A percentile compares a stretch with the other conserved stretches of the same genome.
Conservation (phyloP, 768 basidiomycete species). For the Xerocomus spinulosus region DNA sequence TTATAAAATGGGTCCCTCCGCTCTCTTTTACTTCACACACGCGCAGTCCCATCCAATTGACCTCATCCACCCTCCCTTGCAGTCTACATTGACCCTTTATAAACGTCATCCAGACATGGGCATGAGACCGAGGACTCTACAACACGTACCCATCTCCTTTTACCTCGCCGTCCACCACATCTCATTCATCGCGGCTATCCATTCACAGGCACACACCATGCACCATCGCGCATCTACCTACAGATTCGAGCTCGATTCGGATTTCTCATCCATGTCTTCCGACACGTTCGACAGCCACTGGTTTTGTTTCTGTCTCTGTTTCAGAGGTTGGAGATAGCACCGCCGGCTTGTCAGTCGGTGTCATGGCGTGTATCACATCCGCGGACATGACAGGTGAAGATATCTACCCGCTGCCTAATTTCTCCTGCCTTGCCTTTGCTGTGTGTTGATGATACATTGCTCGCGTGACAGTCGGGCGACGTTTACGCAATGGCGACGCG, state of each 20-base stretch:
- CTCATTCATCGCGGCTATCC: background rate
- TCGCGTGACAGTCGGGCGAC: no score
- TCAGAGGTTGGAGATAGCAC: conserved; percentile 23
- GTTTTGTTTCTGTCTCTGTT: conserved; percentile 16
- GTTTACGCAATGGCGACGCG: no score
- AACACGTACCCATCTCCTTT: conserved; percentile 8
- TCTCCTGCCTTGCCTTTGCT: background rate
- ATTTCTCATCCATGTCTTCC: conserved; percentile 22
- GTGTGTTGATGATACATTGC: background rate
- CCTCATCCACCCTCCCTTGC: background rate
- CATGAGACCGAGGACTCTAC: conserved; percentile 1
- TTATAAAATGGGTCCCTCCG: conserved; percentile 7
- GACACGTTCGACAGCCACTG: conserved; percentile 23
- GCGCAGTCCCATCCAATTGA: conserved; percentile 1
- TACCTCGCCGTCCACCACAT: background rate
- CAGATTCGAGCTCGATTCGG: conserved; percentile 22
- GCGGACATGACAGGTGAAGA: conserved; percentile 4
- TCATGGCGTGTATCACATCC: conserved; percentile 5
- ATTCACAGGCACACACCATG: conserved; percentile 2
- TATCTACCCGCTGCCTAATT: background rate
- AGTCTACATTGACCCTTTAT: background rate
- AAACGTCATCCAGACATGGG: conserved; percentile 9
- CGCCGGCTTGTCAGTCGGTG: conserved; percentile 1
- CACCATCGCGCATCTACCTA: conserved; percentile 13
- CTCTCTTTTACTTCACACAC: background rate